Percentiles rank a stretch among this genome's conserved stretches.
Conservation (phyloP, 2,329 filamentous ascomycete genomes). For the Exophiala xenobiotica region DNA sequence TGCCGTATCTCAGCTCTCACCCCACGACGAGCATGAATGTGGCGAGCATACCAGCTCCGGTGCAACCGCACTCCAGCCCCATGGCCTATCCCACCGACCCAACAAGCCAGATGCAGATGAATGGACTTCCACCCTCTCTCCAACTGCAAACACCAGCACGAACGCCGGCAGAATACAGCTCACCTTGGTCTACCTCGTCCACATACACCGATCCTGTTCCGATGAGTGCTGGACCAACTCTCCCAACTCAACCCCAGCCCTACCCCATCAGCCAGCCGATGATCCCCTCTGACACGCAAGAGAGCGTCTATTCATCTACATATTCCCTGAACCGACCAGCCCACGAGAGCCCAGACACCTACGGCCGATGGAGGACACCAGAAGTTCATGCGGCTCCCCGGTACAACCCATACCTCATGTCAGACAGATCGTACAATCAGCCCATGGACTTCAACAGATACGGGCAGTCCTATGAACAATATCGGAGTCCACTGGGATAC, state of each 20-base stretch:
- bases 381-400: constrained; percentile 13
- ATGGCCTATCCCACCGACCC: constrained; percentile 11
- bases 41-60: constrained; percentile 13
- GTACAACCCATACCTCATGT: constrained; percentile 19
- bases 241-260: constrained; percentile 10
- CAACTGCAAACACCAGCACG: constrained; percentile 17
- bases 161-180: constrained; percentile 19
- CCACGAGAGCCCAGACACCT: constrained; percentile 15
- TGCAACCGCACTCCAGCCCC: constrained; percentile 15
- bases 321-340: constrained; percentile 14
- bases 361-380: constrained; percentile 15
- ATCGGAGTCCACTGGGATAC: constrained; percentile 18
- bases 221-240: constrained; percentile 13
- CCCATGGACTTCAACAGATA: constrained; percentile 13
- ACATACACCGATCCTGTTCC: constrained; percentile 16
- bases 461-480: constrained; percentile 17
- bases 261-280: constrained; percentile 15
- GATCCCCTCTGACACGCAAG: constrained; percentile 19
- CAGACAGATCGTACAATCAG: constrained; percentile 16
- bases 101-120: constrained; percentile 17
- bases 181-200: constrained; percentile 19
- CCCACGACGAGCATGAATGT: constrained; percentile 17
- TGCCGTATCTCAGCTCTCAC: constrained; percentile 22
- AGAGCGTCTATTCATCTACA: constrained; percentile 16
- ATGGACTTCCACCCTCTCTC: constrained; percentile 4